phyloP scores from a whole-genome alignment of 768 basidiomycete species.

The Termitomyces sp. region DNA sequence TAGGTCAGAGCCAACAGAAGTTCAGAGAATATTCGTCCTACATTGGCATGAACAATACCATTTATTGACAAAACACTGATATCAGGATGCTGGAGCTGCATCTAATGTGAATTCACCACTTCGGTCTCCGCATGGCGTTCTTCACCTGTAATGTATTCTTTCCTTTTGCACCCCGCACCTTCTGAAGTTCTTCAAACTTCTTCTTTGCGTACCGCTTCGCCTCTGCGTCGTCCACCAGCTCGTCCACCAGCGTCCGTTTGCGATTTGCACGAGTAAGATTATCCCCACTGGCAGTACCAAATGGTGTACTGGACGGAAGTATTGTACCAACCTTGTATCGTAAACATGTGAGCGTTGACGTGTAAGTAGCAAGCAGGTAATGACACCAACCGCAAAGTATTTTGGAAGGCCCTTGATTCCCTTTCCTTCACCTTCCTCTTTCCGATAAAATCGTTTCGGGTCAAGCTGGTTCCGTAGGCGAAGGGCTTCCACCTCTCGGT shows the following conservation, averaged over 20 bases:
- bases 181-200: slow-evolving; percentile 80
- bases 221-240: slow-evolving; percentile 85
- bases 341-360: slow-evolving; percentile 4
- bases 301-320: slow-evolving; percentile 63
- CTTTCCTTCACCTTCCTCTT: slow-evolving; percentile 81
- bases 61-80: not conserved
- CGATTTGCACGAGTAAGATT: slow-evolving; percentile 66
- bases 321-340: slow-evolving; percentile 70
- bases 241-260: slow-evolving; percentile 83
- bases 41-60: not conserved
- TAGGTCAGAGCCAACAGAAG: too few species aligned
- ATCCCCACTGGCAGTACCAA: slow-evolving; percentile 62
- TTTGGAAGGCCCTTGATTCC: slow-evolving; percentile 83
- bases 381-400: slow-evolving; percentile 72
- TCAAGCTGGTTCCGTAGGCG: slow-evolving; percentile 85
- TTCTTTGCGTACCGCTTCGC: slow-evolving; percentile 84
- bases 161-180: slow-evolving; percentile 61
- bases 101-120: slow-evolving; percentile 49
- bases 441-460: slow-evolving; percentile 87
- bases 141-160: slow-evolving; percentile 64
- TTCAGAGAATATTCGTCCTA: not conserved
- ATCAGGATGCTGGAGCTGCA: not conserved
- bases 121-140: slow-evolving; percentile 54
- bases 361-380: slow-evolving; percentile 3
- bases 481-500: slow-evolving; percentile 85